Percentiles rank a stretch among this genome's conserved stretches.
phyloP scores from a whole-genome alignment of 2,329 filamentous ascomycete genomes.

The Talaromyces rugulosus region DNA sequence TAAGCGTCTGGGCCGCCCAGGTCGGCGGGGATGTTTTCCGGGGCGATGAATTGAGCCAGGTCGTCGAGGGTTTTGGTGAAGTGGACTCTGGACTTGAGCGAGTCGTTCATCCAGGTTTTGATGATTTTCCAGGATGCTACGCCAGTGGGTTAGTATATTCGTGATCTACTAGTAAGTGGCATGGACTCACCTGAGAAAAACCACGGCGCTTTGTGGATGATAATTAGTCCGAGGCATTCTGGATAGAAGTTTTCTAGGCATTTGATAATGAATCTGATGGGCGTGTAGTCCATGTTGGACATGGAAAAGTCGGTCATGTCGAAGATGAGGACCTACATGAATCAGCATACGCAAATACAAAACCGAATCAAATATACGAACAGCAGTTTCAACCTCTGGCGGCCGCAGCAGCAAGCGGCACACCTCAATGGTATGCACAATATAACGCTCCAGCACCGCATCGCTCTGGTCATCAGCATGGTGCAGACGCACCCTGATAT shows the following conservation, averaged over 20 bases:
- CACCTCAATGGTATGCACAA: constrained; percentile 89
- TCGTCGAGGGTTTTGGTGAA: constrained; percentile 79
- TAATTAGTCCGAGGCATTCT: constrained; percentile 80
- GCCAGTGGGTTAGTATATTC: neutral
- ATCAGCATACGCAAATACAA: constrained; percentile 3
- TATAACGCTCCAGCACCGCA: constrained; percentile 76
- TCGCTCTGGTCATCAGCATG: constrained; percentile 80
- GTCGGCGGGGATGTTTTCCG: constrained; percentile 67
- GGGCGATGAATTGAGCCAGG: constrained; percentile 68
- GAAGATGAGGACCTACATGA: constrained; percentile 72
- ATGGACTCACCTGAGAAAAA: constrained; percentile 71
- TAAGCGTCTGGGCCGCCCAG: constrained; percentile 75
- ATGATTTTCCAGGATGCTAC: constrained; percentile 89
- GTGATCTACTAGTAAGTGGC: neutral
- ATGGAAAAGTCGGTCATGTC: constrained; percentile 92
- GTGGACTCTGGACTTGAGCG: constrained; percentile 88
- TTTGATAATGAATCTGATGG: constrained; percentile 97
- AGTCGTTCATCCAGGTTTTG: constrained; percentile 89
- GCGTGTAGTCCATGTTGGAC: constrained; percentile 97
- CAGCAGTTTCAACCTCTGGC: constrained; percentile 80
- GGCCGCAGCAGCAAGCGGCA: constrained; percentile 69
- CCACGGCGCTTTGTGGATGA: constrained; percentile 95
- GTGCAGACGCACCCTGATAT: constrained; percentile 76
- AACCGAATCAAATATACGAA: constrained; percentile 43
- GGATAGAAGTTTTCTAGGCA: constrained; percentile 98